Evolutionary conservation across 2,329 filamentous ascomycete species (phyloP).

Genomic region (Acephala macrosclerotiorum): DNA sequence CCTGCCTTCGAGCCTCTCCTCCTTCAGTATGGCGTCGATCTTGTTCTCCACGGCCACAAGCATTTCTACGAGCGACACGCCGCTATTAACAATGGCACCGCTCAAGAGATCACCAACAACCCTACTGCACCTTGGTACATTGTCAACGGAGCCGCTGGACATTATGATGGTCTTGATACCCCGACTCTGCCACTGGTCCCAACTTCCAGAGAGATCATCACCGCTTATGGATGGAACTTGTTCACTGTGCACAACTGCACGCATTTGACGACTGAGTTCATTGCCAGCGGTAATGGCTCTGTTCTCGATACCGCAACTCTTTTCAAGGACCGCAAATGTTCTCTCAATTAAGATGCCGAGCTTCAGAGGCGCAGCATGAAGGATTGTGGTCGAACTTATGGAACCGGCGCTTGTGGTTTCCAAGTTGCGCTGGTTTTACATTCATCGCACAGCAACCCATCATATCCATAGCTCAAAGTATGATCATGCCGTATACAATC

Average conservation of each 20-base stretch:
- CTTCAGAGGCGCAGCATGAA: neutral
- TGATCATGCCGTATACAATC: neutral
- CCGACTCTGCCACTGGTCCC: conserved; percentile 1
- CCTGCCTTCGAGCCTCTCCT: conserved; percentile 54
- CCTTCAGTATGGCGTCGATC: conserved; percentile 53
- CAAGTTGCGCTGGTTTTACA: neutral
- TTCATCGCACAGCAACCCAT: neutral
- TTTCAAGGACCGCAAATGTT: conserved; percentile 10
- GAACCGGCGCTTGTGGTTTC: neutral
- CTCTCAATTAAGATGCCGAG: conserved; percentile 1
- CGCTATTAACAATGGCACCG: conserved; percentile 13
- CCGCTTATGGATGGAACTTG: conserved; percentile 11
- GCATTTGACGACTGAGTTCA: conserved; percentile 15
- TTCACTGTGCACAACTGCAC: conserved; percentile 22
- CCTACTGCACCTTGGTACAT: conserved; percentile 37
- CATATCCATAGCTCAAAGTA: neutral
- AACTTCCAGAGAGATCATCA: conserved; percentile 7
- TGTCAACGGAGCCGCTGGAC: conserved; percentile 41
- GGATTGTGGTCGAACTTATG: neutral
- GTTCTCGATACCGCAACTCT: conserved; percentile 14
- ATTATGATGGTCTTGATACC: conserved; percentile 38
- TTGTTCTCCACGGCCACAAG: conserved; percentile 52
- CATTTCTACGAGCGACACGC: conserved; percentile 51
- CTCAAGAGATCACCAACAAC: conserved; percentile 4
- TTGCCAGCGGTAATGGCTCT: conserved; percentile 12